Base-by-base conservation (phyloP, 2,329 filamentous ascomycete species). In the Sclerotinia subarctica region DNA sequence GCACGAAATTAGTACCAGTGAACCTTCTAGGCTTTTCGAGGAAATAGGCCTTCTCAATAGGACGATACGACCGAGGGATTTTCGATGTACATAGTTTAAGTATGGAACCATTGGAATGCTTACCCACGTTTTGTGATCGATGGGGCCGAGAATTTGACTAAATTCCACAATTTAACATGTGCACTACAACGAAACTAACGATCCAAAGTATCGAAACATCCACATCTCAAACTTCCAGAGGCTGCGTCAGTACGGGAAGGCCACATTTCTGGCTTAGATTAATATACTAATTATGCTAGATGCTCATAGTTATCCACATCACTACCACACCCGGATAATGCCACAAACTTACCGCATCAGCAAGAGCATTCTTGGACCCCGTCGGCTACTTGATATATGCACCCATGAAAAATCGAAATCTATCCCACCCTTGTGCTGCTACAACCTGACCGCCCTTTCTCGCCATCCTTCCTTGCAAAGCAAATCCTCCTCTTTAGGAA, bases 331-430 rank as follows among this genome's bases (percentile, higher is more conserved):
- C 52, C 38, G 26, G 24, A 29, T 29, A 47, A 29, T 47, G 49
- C 47, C 32, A 42, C 60, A 56, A 56, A 38, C 53, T 38, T 32
- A n/a, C 35, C 26, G n/a, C 54, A 42, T 64, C 62, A 54, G 13
- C 38, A 35, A 59, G 58, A 51, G 46, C 64, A 62, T 67, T 62
- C 52, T 42, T 67, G 42, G 46, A 47, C 26, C 57, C 57, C 65
- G 46, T 63, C 59, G 59, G 59, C 59, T 63, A 63, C 47, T 67
- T 67, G 65, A 67, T 67, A 67, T 35, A 52, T 46, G 46, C 65
- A 67, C 65, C 65, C 56, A 8, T 46, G 35, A n/a, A 53, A 35
- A 53, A 46, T 63, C 21, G 38, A 63, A 24, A 62, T 54, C 21
- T 21, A 67, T 67, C 65, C 56, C 65, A 67, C 65, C 65, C 56